Base-by-base conservation (phyloP, 169 alveolate genomes). In the Plasmodium billcollinsi region DNA sequence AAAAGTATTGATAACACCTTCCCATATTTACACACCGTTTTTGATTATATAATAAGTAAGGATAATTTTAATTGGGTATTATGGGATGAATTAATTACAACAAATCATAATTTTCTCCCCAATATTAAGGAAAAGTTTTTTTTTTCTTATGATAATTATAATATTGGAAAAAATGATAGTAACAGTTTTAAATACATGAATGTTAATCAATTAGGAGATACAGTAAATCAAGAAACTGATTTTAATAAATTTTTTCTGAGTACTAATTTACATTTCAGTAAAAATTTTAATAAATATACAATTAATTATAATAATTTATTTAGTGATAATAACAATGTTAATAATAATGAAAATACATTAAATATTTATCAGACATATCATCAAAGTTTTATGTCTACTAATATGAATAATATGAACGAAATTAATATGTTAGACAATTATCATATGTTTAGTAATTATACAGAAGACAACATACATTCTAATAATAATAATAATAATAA, bases 51-150 rank as follows among this genome's bases (percentile, higher is more conserved):
- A 72, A 72, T 86, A 71, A 86, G 59, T 43, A 86, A 86, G 66
- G 72, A 86, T 52, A 86, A 86, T 73, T 86, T 86, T 39, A 86
- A 58, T 54, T 86, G 92, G 92, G 92, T 86, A 6, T 73, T 86
- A 49, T 86, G 92, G 92, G 92, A 86, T 20, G 92, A 86, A 52
- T 45, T 86, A 63, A 86, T 86, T 54, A 86, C 92, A 73, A 86
- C 92, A 33, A 86, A 72, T 72, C 76, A 72, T 72, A 86, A 72
- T 18, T 70, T 71, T 66, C 45, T 86, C 0, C 92, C 92, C n/a
- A 72, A 86, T 52, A 75, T 86, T 29, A 86, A 67, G 39, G 88
- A 86, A 56, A 47, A 47, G 26, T 86, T 72, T 62, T 83, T 70
- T 52, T 39, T 5, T 39, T 67, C 91, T 18, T 83, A 56, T 61